Percentiles rank a stretch among this genome's conserved stretches.
Evolutionary conservation across 2,329 filamentous ascomycete genomes (phyloP).

Genomic region (Neonectria sp.): DNA sequence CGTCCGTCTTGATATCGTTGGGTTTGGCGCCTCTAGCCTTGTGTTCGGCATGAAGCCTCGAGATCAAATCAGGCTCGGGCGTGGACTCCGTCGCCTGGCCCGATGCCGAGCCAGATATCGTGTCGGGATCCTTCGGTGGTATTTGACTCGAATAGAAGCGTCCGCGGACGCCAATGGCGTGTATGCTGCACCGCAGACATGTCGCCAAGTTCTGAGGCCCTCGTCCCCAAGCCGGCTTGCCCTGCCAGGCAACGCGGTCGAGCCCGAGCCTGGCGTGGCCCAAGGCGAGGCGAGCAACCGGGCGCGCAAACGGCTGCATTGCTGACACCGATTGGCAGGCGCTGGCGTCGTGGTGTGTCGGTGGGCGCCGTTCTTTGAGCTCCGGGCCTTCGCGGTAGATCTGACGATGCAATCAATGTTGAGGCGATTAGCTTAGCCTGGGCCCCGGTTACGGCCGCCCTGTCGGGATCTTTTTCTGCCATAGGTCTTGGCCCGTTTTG

Average conservation of each 20-base stretch:
- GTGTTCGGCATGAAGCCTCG: slow-evolving; percentile 36
- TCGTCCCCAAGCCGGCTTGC: slow-evolving; percentile 35
- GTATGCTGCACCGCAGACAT: slow-evolving; percentile 42
- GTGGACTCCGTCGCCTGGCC: slow-evolving; percentile 34
- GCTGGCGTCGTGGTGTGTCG: slow-evolving; percentile 33
- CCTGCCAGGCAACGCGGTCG: slow-evolving; percentile 39
- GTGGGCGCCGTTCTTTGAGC: slow-evolving; percentile 15
- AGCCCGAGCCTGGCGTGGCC: slow-evolving; percentile 48
- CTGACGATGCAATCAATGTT: slow-evolving; percentile 36
- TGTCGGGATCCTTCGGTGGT: slow-evolving; percentile 38
- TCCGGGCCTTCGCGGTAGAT: slow-evolving; percentile 18
- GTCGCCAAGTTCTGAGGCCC: slow-evolving; percentile 31
- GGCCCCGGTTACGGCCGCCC: slow-evolving; percentile 44
- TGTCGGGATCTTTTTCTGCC: slow-evolving; percentile 47
- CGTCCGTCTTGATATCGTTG: slow-evolving; percentile 6
- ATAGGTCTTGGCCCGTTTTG: slow-evolving; percentile 6
- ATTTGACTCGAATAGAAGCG: slow-evolving; percentile 49
- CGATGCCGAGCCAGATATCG: slow-evolving; percentile 28
- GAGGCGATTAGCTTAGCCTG: slow-evolving; percentile 39
- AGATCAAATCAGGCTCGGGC: slow-evolving; percentile 39
- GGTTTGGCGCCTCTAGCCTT: slow-evolving; percentile 10
- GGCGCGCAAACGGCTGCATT: slow-evolving; percentile 56
- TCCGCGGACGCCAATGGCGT: slow-evolving; percentile 38
- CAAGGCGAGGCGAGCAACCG: slow-evolving; percentile 50
- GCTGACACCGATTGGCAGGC: slow-evolving; percentile 33